Conservation (phyloP, 805 yeast genomes). For the Candida nonsorbophila region DNA sequence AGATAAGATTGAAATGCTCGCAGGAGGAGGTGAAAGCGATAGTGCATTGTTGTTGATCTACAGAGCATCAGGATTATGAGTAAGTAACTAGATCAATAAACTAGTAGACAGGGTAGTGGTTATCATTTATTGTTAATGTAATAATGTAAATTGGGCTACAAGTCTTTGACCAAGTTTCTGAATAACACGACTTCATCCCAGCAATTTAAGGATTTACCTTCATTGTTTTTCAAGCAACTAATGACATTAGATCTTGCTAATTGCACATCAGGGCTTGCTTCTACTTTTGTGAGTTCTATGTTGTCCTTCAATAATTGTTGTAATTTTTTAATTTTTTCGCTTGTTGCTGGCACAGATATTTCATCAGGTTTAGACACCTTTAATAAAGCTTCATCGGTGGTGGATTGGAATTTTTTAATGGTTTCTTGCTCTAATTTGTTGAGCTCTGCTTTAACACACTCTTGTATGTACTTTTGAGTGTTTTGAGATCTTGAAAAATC, state of each 20-base stretch:
- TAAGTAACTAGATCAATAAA: not conserved
- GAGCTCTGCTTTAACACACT: constrained; percentile 56
- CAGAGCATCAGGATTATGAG: constrained; percentile 65
- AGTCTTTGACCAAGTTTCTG: constrained; percentile 50
- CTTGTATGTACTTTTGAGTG: constrained; percentile 61
- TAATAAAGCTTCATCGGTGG: constrained; percentile 37
- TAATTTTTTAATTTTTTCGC: constrained; percentile 38
- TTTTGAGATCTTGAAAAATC: constrained; percentile 69
- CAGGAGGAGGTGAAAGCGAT: constrained; percentile 98
- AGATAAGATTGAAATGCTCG: constrained; percentile 75
- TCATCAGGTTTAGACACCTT: constrained; percentile 22
- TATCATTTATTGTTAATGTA: no score
- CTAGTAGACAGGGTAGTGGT: no score
- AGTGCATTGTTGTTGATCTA: constrained; percentile 86
- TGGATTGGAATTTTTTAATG: constrained; percentile 44
- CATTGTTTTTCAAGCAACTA: constrained; percentile 57
- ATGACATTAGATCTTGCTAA: constrained; percentile 47
- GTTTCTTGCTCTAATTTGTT: constrained; percentile 50
- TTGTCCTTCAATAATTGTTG: constrained; percentile 30
- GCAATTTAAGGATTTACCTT: constrained; percentile 68
- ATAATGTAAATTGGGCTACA: no score
- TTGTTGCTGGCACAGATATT: constrained; percentile 23
- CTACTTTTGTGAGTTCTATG: constrained; percentile 25
- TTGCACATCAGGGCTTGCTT: constrained; percentile 33
- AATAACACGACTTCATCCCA: constrained; percentile 76